Percentiles rank a stretch among this genome's conserved stretches.
Evolutionary conservation across 768 basidiomycete species (phyloP).

Genomic region (Boletus vinaceobasis): DNA sequence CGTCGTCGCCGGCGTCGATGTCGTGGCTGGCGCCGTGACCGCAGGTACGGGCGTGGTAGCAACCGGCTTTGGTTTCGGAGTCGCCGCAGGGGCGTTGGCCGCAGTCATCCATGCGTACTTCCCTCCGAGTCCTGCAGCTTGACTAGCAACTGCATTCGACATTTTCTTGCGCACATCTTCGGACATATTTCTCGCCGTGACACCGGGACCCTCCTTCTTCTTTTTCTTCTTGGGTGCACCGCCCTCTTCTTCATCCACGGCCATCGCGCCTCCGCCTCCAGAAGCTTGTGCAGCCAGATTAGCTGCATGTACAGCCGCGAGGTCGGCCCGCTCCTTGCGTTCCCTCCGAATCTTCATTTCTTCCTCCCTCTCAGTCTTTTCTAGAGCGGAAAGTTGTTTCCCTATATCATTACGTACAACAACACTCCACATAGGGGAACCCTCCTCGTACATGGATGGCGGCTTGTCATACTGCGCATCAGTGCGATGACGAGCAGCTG

Average conservation of each 20-base stretch:
- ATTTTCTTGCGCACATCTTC: slow-evolving; percentile 91
- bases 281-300: slow-evolving; percentile 57
- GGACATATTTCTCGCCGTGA: slow-evolving; percentile 84
- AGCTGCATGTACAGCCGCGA: slow-evolving; percentile 67
- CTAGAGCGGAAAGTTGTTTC: slow-evolving; percentile 72
- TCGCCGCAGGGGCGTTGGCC: slow-evolving; percentile 43
- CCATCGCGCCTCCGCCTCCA: slow-evolving; percentile 29
- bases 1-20: slow-evolving; percentile 30
- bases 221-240: slow-evolving; percentile 72
- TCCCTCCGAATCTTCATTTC: slow-evolving; percentile 72
- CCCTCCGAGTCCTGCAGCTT: slow-evolving; percentile 79
- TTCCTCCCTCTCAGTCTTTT: slow-evolving; percentile 80
- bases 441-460: slow-evolving; percentile 62
- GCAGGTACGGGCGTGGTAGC: slow-evolving; percentile 33
- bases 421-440: slow-evolving; percentile 79
- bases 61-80: slow-evolving; percentile 37
- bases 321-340: slow-evolving; percentile 72
- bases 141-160: slow-evolving; percentile 85
- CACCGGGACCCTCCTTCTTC: slow-evolving; percentile 80
- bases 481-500: slow-evolving; percentile 63
- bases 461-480: slow-evolving; percentile 68
- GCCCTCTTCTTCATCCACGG: slow-evolving; percentile 46
- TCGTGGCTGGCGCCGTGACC: slow-evolving; percentile 22
- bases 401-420: slow-evolving; percentile 73
- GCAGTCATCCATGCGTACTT: slow-evolving; percentile 90